These are phyloP conservation scores for Elsinoe perseae DNA, from an alignment of 2,329 filamentous ascomycete genomes.

Conservation along the genomic window DNA sequence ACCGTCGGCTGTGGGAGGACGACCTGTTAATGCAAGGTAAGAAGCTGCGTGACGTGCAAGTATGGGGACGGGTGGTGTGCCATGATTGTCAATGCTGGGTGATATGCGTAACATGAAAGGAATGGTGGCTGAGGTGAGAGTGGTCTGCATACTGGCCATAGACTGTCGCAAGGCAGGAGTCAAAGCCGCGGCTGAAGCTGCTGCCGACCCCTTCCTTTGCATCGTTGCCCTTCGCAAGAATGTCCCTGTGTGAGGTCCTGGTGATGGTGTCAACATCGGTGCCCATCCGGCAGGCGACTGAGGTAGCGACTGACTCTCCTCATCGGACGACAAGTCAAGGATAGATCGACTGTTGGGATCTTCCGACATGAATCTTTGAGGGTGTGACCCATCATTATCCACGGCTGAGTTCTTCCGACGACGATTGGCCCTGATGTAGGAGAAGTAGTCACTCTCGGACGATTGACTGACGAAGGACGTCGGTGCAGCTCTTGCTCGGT, in stretches of 20 bases:
- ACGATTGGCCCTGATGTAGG: constrained; percentile 14
- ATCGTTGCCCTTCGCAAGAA: constrained; percentile 14
- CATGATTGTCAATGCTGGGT: constrained; percentile 15
- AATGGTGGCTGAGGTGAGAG: constrained; percentile 25
- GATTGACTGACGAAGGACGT: constrained; percentile 18
- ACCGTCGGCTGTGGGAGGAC: constrained; percentile 17
- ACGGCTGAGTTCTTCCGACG: constrained; percentile 15
- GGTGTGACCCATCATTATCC: constrained; percentile 7
- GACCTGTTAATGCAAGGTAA: constrained; percentile 17
- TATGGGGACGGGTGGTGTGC: constrained; percentile 11
- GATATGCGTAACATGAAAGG: constrained; percentile 22
- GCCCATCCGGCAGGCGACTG: constrained; percentile 17
- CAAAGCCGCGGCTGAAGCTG: constrained; percentile 6
- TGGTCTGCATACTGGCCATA: constrained; percentile 21
- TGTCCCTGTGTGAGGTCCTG: constrained; percentile 1
- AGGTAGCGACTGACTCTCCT: constrained; percentile 26
- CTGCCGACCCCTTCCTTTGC: constrained; percentile 14
- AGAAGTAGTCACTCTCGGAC: constrained; percentile 18
- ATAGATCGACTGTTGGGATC: constrained; percentile 13
- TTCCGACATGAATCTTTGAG: constrained; percentile 4
- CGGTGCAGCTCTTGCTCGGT: constrained; percentile 18
- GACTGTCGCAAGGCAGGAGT: constrained; percentile 15
- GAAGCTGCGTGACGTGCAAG: constrained; percentile 17
- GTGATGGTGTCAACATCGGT: constrained; percentile 15
- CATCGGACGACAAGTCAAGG: constrained; percentile 21